These are phyloP conservation scores for Dictyostelium capitatum DNA, from an alignment of 78 protist species.

Conservation along the genomic window DNA sequence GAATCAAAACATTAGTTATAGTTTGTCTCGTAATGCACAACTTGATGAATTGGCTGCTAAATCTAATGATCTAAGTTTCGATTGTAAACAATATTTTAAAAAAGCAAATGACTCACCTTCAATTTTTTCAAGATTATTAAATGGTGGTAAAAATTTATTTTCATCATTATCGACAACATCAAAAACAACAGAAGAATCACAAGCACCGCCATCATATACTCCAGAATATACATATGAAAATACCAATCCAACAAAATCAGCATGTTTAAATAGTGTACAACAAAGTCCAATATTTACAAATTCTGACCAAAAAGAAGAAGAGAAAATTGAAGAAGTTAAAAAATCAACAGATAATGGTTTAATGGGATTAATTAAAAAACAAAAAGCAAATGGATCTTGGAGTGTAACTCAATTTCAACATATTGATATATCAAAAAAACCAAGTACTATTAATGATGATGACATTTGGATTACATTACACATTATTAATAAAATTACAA, in stretches of 20 bases:
- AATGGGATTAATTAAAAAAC: constrained; percentile 30
- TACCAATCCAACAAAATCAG: neutral
- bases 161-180: neutral
- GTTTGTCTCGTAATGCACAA: too few species aligned
- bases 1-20: too few species aligned
- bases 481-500: constrained; percentile 9
- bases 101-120: neutral
- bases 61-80: too few species aligned
- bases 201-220: constrained; percentile 11
- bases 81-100: too few species aligned
- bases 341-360: neutral
- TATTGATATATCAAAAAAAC: neutral
- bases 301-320: too few species aligned
- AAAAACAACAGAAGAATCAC: neutral
- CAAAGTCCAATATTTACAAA: neutral
- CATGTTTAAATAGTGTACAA: neutral
- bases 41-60: too few species aligned
- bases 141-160: too few species aligned
- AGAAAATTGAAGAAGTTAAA: too few species aligned
- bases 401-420: neutral
- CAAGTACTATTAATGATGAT: neutral
- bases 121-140: neutral
- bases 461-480: constrained; percentile 43
- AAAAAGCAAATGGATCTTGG: constrained; percentile 72
- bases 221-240: too few species aligned